Evolutionary conservation across 169 alveolate species (phyloP).

Genomic region (Babesia sp.): DNA sequence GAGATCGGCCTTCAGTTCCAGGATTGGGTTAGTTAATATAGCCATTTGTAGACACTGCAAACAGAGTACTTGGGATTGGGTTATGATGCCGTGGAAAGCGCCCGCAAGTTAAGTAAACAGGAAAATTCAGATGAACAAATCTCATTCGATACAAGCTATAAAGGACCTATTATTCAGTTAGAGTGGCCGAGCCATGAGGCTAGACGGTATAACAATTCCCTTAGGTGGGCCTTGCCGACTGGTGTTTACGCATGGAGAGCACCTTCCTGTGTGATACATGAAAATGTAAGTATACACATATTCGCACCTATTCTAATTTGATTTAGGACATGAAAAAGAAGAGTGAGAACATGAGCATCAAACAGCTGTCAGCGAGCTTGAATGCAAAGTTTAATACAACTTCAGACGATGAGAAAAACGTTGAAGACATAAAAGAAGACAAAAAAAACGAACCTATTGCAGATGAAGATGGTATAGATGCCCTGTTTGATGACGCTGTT

Average conservation of each 20-base stretch:
- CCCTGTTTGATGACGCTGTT: background rate
- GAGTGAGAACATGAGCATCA: background rate
- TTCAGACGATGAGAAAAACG: too few relatives aligned
- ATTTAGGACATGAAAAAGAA: background rate
- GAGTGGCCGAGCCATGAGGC: background rate
- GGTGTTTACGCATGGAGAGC: slow-evolving; percentile 23
- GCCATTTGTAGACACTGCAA: background rate
- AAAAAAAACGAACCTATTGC: too few relatives aligned
- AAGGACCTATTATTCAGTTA: slow-evolving; percentile 32
- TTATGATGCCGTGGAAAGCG: slow-evolving; percentile 23
- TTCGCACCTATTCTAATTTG: background rate
- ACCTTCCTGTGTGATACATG: slow-evolving; percentile 26
- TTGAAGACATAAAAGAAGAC: too few relatives aligned
- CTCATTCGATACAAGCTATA: slow-evolving; percentile 10
- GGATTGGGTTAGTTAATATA: background rate
- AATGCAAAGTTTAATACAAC: too few relatives aligned
- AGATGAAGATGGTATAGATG: background rate
- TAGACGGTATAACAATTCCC: slow-evolving; percentile 41
- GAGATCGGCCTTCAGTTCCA: slow-evolving; percentile 7
- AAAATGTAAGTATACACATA: slow-evolving; percentile 6
- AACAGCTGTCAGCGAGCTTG: too few relatives aligned
- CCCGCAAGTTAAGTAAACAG: background rate
- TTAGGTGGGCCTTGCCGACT: slow-evolving; percentile 32
- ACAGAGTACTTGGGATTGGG: slow-evolving; percentile 58
- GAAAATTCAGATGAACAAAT: background rate